phyloP scores from a whole-genome alignment of 352 stramenopile genomes.

The Vaucheria bursata region DNA sequence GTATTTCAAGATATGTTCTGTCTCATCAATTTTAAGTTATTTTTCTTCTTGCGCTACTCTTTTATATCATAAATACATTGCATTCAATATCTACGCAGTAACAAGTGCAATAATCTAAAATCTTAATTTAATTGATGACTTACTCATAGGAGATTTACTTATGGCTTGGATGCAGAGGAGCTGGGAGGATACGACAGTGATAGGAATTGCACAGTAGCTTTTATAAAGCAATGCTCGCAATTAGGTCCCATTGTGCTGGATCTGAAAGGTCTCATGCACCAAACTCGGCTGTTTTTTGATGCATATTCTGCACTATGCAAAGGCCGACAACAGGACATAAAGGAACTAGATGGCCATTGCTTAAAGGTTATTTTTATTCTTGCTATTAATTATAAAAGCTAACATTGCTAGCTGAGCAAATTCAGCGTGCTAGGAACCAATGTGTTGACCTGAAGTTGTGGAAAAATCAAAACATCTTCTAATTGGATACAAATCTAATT shows the following conservation, averaged over 20 bases:
- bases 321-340: neutral
- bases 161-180: neutral
- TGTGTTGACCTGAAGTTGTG: neutral
- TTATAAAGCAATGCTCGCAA: neutral
- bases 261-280: neutral
- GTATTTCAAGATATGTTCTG: too few species aligned
- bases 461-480: neutral
- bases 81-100: too few species aligned
- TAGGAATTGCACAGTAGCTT: neutral
- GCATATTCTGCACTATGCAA: neutral
- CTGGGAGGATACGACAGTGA: neutral
- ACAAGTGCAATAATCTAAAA: too few species aligned
- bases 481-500: neutral
- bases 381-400: neutral
- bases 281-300: conserved; percentile 3
- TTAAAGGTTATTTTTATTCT: neutral
- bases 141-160: neutral
- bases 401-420: neutral
- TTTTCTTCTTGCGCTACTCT: too few species aligned
- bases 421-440: neutral
- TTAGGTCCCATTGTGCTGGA: neutral
- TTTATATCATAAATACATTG: too few species aligned
- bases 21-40: too few species aligned
- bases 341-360: neutral
- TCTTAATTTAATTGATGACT: neutral